Evolutionary conservation across 805 yeast species (phyloP), one percentile per base, ranked within the genome.

Genomic region (Schizosaccharomyces japonicus): DNA sequence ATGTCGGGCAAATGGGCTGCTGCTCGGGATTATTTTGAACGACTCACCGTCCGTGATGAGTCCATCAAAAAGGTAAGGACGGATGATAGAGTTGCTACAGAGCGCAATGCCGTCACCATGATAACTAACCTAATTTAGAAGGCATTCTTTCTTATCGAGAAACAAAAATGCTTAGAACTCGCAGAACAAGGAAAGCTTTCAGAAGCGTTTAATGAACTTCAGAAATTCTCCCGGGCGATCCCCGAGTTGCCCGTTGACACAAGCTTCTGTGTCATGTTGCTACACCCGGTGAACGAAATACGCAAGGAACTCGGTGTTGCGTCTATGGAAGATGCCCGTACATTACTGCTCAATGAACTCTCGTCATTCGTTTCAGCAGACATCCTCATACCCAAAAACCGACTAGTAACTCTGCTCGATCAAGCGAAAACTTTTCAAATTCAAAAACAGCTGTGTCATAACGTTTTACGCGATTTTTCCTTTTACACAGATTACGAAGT

Each of bases 391-490:
- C 76, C 81, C 0, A 65, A 69, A 46, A 66, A 64, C 27, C 60
- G 81, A 28, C 57, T 77, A 7, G 63, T 70, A 17, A 63, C 70
- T 4, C 56, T 77, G 25, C 53, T 76, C 10, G 59, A 64, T 11
- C 78, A 76, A 52, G 71, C 81, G 0, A 56, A 68, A 13, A 55
- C 60, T 30, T 66, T 65, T 50, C 78, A 76, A 34, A 62, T 65
- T 28, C 51, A 63, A 13, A 56, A 62, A 19, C 61, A 63, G 36
- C 55, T 65, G 26, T 62, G 62, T 13, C 58, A 61, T 49, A 56
- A 52, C 3, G 52, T 50, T 28, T 44, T 44, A 32, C 47, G 47
- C 7, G 49, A 45, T 34, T 39, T 58, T 7, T 58, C 69, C 2
- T 52, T 66, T 4, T 64, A 60, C 50, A 59, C 63, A 34, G 69